These are phyloP conservation scores for Cokeromyces recurvatus DNA, from an alignment of 371 early-diverging fungal species.

Conservation along the genomic window DNA sequence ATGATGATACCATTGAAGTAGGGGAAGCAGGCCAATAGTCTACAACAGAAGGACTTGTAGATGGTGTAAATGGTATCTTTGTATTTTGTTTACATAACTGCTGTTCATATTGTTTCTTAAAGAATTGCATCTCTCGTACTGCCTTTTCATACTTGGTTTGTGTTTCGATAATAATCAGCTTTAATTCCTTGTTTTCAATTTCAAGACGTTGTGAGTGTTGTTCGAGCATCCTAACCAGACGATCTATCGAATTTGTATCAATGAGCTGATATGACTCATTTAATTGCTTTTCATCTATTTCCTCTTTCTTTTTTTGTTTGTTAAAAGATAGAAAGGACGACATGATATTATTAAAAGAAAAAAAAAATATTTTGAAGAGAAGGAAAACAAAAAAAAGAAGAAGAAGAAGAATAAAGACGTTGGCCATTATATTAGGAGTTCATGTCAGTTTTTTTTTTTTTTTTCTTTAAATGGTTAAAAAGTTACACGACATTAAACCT, in stretches of 20 bases:
- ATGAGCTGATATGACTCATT: no score
- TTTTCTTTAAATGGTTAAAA: no score
- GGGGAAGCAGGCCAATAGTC: conserved; percentile 1
- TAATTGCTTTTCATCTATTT: conserved; percentile 17
- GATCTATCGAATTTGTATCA: conserved; percentile 23
- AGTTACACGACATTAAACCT: no score
- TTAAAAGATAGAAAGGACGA: conserved; percentile 7
- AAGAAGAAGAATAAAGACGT: no score
- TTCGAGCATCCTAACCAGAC: conserved; percentile 24
- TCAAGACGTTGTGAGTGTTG: conserved; percentile 20
- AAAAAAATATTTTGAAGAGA: no score
- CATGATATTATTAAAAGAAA: conserved; percentile 2
- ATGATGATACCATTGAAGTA: not conserved
- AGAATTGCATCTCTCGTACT: conserved; percentile 47
- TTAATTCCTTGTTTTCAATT: conserved; percentile 26
- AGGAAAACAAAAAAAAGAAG: no score
- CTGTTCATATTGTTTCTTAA: conserved; percentile 34
- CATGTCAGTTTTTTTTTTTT: no score
- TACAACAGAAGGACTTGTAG: not conserved
- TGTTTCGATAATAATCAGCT: conserved; percentile 20
- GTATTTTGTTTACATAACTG: not conserved
- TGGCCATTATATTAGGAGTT: no score
- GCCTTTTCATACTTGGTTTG: conserved; percentile 45
- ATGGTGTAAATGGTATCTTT: not conserved
- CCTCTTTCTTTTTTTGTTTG: no score